These are phyloP conservation scores for Scutellaria galericulata DNA, from an alignment of 257 asterid species.

Conservation along the genomic window DNA sequence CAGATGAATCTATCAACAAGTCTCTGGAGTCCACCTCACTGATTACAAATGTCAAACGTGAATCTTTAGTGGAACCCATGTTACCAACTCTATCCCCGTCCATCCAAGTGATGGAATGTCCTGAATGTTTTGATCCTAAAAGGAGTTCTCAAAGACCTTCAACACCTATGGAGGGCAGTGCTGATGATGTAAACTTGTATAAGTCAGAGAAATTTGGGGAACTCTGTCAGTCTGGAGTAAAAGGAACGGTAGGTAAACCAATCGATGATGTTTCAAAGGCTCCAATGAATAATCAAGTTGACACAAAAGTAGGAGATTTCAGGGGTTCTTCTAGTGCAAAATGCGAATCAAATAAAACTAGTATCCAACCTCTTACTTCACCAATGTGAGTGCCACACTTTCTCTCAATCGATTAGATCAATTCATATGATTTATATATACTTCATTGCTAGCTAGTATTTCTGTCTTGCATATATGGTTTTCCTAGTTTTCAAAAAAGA, in stretches of 20 bases:
- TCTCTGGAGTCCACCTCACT: constrained; percentile 44
- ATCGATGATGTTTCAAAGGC: constrained; percentile 33
- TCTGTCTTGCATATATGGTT: constrained; percentile 24
- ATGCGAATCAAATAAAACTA: constrained; percentile 30
- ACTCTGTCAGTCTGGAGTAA: constrained; percentile 16
- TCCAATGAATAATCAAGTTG: constrained; percentile 28
- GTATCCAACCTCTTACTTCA: constrained; percentile 31
- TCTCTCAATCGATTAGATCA: constrained; percentile 22
- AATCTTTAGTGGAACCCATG: constrained; percentile 32
- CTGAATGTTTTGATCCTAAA: constrained; percentile 44
- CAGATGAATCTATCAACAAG: constrained; percentile 37
- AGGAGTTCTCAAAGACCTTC: constrained; percentile 37
- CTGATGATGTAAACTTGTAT: constrained; percentile 38
- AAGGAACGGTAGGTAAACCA: constrained; percentile 20
- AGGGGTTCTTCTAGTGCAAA: constrained; percentile 31
- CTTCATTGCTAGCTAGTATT: not conserved
- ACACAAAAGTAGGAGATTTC: constrained; percentile 25
- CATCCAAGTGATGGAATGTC: constrained; percentile 55
- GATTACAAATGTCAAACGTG: constrained; percentile 43
- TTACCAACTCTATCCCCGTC: constrained; percentile 55
- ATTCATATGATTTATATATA: not conserved
- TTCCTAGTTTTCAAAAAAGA: constrained; percentile 7
- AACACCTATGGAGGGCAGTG: constrained; percentile 49
- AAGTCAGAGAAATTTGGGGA: constrained; percentile 37
- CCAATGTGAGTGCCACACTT: constrained; percentile 49